Conservation (phyloP, 148 eudicot species). For the Chenopodium berlandieri region DNA sequence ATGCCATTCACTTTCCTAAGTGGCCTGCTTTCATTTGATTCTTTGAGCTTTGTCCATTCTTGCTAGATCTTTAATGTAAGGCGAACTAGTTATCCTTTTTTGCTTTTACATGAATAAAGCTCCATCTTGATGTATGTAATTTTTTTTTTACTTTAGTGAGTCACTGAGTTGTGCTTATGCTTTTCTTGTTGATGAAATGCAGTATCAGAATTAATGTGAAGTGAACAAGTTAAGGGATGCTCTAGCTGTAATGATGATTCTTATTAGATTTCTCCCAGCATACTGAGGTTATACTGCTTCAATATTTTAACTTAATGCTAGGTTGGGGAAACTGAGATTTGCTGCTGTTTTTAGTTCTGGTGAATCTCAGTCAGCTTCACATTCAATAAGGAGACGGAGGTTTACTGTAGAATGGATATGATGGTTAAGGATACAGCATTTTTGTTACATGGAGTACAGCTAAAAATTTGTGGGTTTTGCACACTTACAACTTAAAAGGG, state of each 20-base stretch:
- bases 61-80: not conserved
- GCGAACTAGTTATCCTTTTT: not conserved
- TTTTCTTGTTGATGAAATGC: constrained; percentile 10
- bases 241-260: constrained; percentile 15
- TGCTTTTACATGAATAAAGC: not conserved
- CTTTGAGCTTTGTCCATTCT: not conserved
- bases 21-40: not conserved
- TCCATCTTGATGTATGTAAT: not conserved
- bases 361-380: constrained; percentile 40
- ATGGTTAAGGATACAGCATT: not conserved
- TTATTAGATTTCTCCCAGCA: not conserved
- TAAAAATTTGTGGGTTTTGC: constrained; percentile 17
- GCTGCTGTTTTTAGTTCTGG: constrained; percentile 35
- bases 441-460: constrained; percentile 25
- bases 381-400: not conserved
- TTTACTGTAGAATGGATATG: not conserved
- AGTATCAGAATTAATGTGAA: constrained; percentile 5
- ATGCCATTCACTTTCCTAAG: not conserved
- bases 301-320: not conserved
- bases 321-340: constrained; percentile 46
- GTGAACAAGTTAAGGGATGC: constrained; percentile 1
- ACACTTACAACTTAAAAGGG: not conserved
- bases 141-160: not conserved
- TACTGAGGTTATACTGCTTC: not conserved
- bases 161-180: not conserved